Conservation (phyloP, 805 yeast genomes). For the Metschnikowia santaceciliae region DNA sequence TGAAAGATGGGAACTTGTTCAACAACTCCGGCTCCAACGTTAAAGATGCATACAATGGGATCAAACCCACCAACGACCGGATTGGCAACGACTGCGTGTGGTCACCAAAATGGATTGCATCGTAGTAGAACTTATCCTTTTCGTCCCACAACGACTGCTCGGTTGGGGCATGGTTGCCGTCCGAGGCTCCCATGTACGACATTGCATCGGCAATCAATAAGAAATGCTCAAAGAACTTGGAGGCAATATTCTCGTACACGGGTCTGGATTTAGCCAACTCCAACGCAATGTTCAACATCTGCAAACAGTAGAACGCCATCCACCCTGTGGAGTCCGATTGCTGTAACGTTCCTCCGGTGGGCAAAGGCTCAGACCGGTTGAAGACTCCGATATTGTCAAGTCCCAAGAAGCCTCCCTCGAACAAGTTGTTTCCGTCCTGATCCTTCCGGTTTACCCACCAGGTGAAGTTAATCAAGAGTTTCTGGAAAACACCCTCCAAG, state of each 20-base stretch:
- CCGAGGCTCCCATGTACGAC: constrained; percentile 56
- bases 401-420: constrained; percentile 93
- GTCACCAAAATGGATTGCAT: constrained; percentile 80
- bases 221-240: constrained; percentile 92
- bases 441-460: constrained; percentile 98
- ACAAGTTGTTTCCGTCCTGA: constrained; percentile 77
- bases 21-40: constrained; percentile 83
- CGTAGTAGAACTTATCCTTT: constrained; percentile 82
- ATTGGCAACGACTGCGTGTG: constrained; percentile 70
- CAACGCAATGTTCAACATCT: constrained; percentile 88
- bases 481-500: constrained; percentile 89
- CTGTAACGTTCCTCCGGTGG: constrained; percentile 85
- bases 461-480: constrained; percentile 80
- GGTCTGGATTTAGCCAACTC: constrained; percentile 83
- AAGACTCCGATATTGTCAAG: constrained; percentile 90
- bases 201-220: constrained; percentile 89
- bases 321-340: constrained; percentile 97
- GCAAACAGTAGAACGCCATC: constrained; percentile 91
- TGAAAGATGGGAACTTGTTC: constrained; percentile 74
- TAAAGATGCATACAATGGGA: constrained; percentile 84
- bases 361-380: constrained; percentile 88
- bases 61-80: constrained; percentile 84
- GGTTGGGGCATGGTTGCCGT: constrained; percentile 38
- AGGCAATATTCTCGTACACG: constrained; percentile 89
- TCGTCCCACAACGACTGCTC: constrained; percentile 84